Percentiles rank a stretch among this genome's conserved stretches.
Evolutionary conservation across 345 rosid species (phyloP).

Genomic region (Psidium friedrichsthalianum): DNA sequence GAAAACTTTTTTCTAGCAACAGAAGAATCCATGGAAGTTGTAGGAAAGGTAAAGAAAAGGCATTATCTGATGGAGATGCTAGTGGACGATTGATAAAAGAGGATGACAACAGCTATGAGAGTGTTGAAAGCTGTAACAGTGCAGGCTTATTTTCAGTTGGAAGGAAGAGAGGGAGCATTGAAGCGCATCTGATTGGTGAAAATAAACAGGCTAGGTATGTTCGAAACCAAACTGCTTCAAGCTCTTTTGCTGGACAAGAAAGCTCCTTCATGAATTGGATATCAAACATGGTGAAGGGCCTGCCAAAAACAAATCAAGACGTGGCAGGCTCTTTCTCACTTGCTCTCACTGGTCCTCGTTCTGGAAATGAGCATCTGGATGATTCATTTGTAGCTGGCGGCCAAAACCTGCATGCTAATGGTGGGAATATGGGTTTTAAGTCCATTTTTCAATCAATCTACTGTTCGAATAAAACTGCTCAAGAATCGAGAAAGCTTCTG

Average conservation of each 20-base stretch:
- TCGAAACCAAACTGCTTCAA: constrained; percentile 38
- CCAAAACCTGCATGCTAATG: constrained; percentile 7
- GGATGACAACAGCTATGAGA: constrained; percentile 59
- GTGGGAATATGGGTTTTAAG: constrained; percentile 50
- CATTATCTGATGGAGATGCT: constrained; percentile 42
- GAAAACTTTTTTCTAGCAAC: constrained; percentile 13
- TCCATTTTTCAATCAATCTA: constrained; percentile 71
- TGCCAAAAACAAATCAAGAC: constrained; percentile 29
- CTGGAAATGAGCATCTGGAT: constrained; percentile 11
- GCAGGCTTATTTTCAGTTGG: constrained; percentile 31
- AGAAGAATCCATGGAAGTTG: constrained; percentile 19
- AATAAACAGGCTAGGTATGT: constrained; percentile 47
- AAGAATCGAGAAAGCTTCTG: constrained; percentile 6
- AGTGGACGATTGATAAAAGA: constrained; percentile 26
- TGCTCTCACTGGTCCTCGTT: constrained; percentile 20
- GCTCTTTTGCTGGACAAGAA: constrained; percentile 41
- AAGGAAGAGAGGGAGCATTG: constrained; percentile 39
- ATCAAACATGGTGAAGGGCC: constrained; percentile 72
- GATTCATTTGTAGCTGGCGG: constrained; percentile 4
- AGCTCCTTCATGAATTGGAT: constrained; percentile 93
- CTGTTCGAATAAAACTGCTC: constrained; percentile 29
- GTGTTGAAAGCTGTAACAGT: constrained; percentile 83
- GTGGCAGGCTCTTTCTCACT: constrained; percentile 24
- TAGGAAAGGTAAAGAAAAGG: constrained; percentile 50
- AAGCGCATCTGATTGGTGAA: constrained; percentile 34